A percentile compares a stretch with the other conserved stretches of the same genome.
phyloP scores from a whole-genome alignment of 2,329 filamentous ascomycete species.

The Colletotrichum viniferum region DNA sequence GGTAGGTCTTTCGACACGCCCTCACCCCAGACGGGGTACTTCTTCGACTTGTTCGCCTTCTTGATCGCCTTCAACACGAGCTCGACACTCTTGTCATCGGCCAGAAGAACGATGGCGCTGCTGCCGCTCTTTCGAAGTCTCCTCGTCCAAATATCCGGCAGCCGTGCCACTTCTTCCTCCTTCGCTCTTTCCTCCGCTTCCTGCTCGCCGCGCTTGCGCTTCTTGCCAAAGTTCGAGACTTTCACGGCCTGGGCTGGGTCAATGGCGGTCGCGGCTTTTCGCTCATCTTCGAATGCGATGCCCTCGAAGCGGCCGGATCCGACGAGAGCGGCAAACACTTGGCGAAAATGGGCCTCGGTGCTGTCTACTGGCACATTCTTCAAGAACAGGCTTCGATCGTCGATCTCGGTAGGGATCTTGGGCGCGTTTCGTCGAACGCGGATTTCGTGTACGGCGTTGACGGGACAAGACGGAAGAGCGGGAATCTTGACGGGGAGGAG shows the following conservation, averaged over 20 bases:
- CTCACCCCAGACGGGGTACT: slow-evolving; percentile 71
- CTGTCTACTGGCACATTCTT: slow-evolving; percentile 88
- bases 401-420: slow-evolving; percentile 74
- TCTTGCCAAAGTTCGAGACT: slow-evolving; percentile 48
- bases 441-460: slow-evolving; percentile 75
- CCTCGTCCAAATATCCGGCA: slow-evolving; percentile 78
- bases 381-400: slow-evolving; percentile 84
- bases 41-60: slow-evolving; percentile 63
- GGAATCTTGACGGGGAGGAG: slow-evolving; percentile 73
- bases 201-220: slow-evolving; percentile 60
- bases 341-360: slow-evolving; percentile 76
- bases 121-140: slow-evolving; percentile 74
- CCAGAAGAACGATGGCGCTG: slow-evolving; percentile 81
- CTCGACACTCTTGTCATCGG: slow-evolving; percentile 80
- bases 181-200: slow-evolving; percentile 59
- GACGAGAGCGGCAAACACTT: slow-evolving; percentile 75
- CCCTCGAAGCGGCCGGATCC: slow-evolving; percentile 79
- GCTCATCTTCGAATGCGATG: slow-evolving; percentile 74
- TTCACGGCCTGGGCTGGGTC: slow-evolving; percentile 50
- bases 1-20: slow-evolving; percentile 62
- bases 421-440: slow-evolving; percentile 86
- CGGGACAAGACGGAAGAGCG: slow-evolving; percentile 64
- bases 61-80: slow-evolving; percentile 76
- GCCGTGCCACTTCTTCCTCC: slow-evolving; percentile 61
- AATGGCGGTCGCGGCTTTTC: slow-evolving; percentile 43